These are phyloP conservation scores for Russula abietina DNA, from an alignment of 768 basidiomycete species.

Conservation along the genomic window DNA sequence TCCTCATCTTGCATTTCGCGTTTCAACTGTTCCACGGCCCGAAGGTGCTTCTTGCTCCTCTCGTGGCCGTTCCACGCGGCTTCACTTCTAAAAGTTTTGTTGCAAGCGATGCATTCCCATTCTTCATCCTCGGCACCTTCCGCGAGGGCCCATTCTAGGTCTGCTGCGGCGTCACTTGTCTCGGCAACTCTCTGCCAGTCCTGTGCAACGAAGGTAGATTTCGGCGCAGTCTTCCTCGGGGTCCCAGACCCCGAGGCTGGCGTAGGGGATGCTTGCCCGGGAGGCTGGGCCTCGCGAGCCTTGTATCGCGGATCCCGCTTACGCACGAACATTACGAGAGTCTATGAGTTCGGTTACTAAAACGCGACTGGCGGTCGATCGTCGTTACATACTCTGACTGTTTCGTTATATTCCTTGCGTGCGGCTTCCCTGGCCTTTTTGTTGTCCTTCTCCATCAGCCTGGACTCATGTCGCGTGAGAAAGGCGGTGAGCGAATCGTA, in stretches of 20 bases:
- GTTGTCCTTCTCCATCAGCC: constrained; percentile 94
- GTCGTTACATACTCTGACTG: constrained; percentile 56
- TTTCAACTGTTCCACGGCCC: constrained; percentile 74
- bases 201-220: constrained; percentile 65
- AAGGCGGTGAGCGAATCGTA: not conserved
- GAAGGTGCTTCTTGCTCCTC: constrained; percentile 88
- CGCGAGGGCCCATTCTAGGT: constrained; percentile 69
- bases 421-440: constrained; percentile 86
- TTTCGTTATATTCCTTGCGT: constrained; percentile 87
- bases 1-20: constrained; percentile 74
- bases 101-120: constrained; percentile 95
- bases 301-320: constrained; percentile 91
- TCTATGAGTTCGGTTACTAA: constrained; percentile 37
- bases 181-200: constrained; percentile 75
- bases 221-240: constrained; percentile 32
- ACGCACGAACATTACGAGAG: constrained; percentile 65
- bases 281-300: constrained; percentile 43
- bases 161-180: constrained; percentile 41
- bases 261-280: constrained; percentile 26
- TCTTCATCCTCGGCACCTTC: constrained; percentile 70
- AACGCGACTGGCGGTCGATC: constrained; percentile 1
- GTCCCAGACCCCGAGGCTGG: constrained; percentile 26
- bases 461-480: constrained; percentile 29
- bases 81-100: constrained; percentile 83
- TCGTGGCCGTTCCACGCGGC: constrained; percentile 97